phyloP scores from a whole-genome alignment of 768 basidiomycete genomes.

The Panaeolus cyanescens region DNA sequence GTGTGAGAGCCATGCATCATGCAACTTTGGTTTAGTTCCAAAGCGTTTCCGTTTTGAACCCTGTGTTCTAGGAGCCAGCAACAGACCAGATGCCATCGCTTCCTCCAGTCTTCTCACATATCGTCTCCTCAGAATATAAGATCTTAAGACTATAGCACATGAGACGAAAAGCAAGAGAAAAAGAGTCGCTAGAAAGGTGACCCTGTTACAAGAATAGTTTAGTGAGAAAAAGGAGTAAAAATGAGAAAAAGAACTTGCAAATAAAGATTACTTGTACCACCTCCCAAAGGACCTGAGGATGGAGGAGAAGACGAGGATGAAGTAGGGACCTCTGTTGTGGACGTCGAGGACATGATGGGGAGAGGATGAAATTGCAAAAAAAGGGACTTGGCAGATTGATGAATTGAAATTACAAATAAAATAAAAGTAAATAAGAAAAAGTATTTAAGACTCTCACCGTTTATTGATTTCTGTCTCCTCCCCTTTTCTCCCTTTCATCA shows the following conservation, averaged over 20 bases:
- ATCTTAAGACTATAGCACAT: conserved; percentile 62
- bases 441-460: not conserved
- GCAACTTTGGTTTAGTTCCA: conserved; percentile 51
- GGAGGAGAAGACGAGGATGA: conserved; percentile 9
- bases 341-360: conserved; percentile 22
- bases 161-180: conserved; percentile 68
- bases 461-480: not conserved
- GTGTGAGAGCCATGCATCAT: conserved; percentile 44
- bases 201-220: conserved; percentile 36
- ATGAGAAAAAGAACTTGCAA: conserved; percentile 31
- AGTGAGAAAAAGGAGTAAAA: conserved; percentile 2
- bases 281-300: not conserved
- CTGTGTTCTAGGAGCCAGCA: conserved; percentile 41
- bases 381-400: conserved; percentile 12
- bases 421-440: not conserved
- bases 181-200: conserved; percentile 75
- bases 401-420: conserved; percentile 13
- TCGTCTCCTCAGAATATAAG: conserved; percentile 60
- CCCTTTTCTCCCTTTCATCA: conserved; percentile 15
- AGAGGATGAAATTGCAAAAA: conserved; percentile 11
- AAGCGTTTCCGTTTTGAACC: conserved; percentile 43
- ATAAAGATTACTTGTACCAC: conserved; percentile 41
- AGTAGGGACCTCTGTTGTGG: too few species aligned
- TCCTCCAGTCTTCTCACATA: conserved; percentile 54
- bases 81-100: conserved; percentile 51